Evolutionary conservation across 2,329 filamentous ascomycete species (phyloP), one percentile per base, ranked within the genome.

Genomic region (Raffaelea ambrosiae): DNA sequence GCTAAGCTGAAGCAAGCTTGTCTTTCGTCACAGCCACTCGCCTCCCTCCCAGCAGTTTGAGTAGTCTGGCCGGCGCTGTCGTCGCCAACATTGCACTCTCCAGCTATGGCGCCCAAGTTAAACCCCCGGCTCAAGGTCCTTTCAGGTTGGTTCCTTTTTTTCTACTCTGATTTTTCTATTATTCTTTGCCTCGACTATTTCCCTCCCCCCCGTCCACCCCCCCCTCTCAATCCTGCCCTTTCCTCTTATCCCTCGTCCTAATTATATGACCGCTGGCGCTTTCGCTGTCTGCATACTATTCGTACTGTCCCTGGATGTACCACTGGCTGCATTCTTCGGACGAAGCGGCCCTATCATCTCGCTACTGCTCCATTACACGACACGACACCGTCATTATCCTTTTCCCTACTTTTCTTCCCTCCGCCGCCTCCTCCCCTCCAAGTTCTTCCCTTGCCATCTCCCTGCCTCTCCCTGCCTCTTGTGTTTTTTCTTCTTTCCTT

Each of bases 81-180:
- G 43, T 21, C 29, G 21, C 31, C 44, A 49, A 35, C 33, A 20
- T 4, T 63, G 64, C 59, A 57, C 64, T 65, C 56, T 63, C 61
- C 64, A 64, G 72, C 65, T 65, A 79, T 79, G 76, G 75, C 74
- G n/a, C n/a, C n/a, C 67, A 75, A 76, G 65, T 67, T 71, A 63
- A 69, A 75, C 64, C 74, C 76, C 66, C 74, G 75, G 67, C 71
- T 75, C 65, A 78, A 73, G 69, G 71, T 77, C 66, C 70, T 79
- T 62, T 77, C 74, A 73, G 76, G 76, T 79, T 67, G 66, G 76
- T 74, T 59, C 53, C 14, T 43, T 21, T 16, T 38, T 47, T 45
- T 38, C 48, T 53, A 54, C 49, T 55, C 35, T 58, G 55, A 52
- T 55, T 46, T 51, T 51, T 51, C 44, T 54, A 47, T 49, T 48